These are phyloP conservation scores for Leishmania lainsoni DNA, from an alignment of 208 protist genomes.

Conservation along the genomic window DNA sequence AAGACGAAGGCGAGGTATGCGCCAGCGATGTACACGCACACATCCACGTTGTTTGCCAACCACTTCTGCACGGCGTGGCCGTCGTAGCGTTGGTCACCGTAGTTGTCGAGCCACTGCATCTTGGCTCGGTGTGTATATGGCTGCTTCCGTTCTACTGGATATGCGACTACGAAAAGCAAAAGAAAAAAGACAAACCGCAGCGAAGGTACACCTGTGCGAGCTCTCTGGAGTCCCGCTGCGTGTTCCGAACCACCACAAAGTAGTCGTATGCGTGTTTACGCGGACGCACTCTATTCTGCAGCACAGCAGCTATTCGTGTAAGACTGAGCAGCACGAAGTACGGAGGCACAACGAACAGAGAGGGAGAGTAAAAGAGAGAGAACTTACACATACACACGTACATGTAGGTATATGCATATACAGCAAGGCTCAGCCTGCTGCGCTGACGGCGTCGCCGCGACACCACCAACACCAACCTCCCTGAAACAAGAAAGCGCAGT, in stretches of 20 bases:
- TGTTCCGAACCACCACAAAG: background rate
- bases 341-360: background rate
- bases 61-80: conserved; percentile 38
- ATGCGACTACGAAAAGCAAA: background rate
- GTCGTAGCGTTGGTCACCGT: conserved; percentile 44
- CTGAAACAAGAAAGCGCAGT: background rate
- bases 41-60: conserved; percentile 45
- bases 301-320: background rate
- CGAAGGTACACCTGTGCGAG: background rate
- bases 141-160: background rate
- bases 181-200: background rate
- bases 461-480: background rate
- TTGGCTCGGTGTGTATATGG: background rate
- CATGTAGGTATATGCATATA: background rate
- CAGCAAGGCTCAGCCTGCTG: background rate
- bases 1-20: conserved; percentile 75
- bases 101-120: conserved; percentile 57
- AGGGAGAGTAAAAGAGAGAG: conserved; percentile 9
- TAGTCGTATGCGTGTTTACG: background rate
- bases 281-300: background rate
- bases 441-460: background rate
- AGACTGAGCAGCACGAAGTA: background rate
- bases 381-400: background rate
- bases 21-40: conserved; percentile 53
- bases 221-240: background rate